A percentile compares a stretch with the other conserved stretches of the same genome.
These are phyloP conservation scores for Arachis stenosperma DNA, from an alignment of 306 rosid genomes.

Conservation along the genomic window DNA sequence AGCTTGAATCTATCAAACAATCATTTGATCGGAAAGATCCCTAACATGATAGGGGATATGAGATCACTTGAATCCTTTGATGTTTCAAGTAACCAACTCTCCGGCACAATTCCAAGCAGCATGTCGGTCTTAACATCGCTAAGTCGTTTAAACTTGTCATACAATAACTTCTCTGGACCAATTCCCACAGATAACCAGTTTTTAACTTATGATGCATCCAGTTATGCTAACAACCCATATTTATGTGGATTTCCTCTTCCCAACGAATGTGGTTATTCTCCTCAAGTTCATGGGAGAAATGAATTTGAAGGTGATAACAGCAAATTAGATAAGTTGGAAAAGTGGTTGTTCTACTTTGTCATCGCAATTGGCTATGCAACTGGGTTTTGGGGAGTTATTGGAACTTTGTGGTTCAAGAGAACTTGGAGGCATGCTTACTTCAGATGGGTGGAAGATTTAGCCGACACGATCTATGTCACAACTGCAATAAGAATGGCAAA, in stretches of 20 bases:
- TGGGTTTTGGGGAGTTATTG: slow-evolving; percentile 15
- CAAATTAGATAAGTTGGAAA: background rate
- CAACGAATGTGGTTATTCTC: background rate
- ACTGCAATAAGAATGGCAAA: background rate
- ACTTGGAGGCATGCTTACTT: slow-evolving; percentile 20
- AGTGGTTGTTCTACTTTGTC: slow-evolving; percentile 4
- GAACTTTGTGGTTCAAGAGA: background rate
- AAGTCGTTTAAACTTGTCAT: slow-evolving; percentile 22
- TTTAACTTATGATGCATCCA: slow-evolving; percentile 1
- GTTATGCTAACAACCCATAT: slow-evolving; percentile 20
- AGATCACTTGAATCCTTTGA: slow-evolving; percentile 33
- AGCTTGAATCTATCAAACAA: slow-evolving; percentile 25
- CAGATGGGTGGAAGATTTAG: background rate
- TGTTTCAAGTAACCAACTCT: slow-evolving; percentile 29
- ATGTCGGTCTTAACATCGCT: slow-evolving; percentile 10
- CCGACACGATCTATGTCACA: background rate
- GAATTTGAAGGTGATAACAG: background rate
- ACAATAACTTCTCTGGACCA: slow-evolving; percentile 33
- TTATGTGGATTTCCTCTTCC: slow-evolving; percentile 32
- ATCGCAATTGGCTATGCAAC: slow-evolving; percentile 4
- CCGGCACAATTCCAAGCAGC: slow-evolving; percentile 22
- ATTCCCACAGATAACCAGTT: slow-evolving; percentile 22
- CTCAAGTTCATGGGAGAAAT: no score
- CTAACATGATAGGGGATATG: slow-evolving; percentile 16
- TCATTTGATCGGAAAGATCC: slow-evolving; percentile 29